A percentile compares a stretch with the other conserved stretches of the same genome.
phyloP scores from a whole-genome alignment of 2,329 filamentous ascomycete species.

The Cytospora leucostoma region DNA sequence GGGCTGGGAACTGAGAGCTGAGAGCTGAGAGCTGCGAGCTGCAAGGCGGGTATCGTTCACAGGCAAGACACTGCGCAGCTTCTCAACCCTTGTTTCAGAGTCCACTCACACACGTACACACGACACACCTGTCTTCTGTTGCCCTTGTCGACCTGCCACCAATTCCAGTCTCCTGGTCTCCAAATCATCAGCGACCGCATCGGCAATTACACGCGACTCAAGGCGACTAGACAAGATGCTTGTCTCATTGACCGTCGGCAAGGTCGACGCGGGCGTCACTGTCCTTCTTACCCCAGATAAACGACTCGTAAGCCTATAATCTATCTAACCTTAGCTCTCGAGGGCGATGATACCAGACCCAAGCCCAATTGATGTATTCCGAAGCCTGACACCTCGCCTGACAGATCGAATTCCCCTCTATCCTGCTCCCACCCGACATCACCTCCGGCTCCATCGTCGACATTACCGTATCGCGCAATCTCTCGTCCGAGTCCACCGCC shows the following conservation, averaged over 20 bases:
- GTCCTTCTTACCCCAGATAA: slow-evolving; percentile 97
- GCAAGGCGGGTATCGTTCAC: slow-evolving; percentile 18
- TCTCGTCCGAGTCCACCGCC: slow-evolving; percentile 72
- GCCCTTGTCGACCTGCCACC: background rate
- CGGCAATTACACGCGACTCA: slow-evolving; percentile 12
- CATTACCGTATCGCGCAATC: slow-evolving; percentile 90
- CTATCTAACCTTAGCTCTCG: no score
- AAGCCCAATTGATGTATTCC: background rate
- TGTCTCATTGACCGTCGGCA: slow-evolving; percentile 96
- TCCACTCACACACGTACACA: background rate
- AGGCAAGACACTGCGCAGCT: slow-evolving; percentile 16
- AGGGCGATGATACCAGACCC: background rate
- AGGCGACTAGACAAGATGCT: slow-evolving; percentile 64
- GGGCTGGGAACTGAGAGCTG: background rate
- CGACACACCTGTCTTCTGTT: background rate
- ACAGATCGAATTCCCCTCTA: slow-evolving; percentile 98
- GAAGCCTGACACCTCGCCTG: slow-evolving; percentile 28
- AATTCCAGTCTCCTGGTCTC: background rate
- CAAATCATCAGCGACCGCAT: background rate
- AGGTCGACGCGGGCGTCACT: slow-evolving; percentile 97
- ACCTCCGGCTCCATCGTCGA: slow-evolving; percentile 96
- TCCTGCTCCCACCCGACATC: slow-evolving; percentile 93
- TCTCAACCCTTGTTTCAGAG: slow-evolving; percentile 5
- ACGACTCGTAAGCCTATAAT: slow-evolving; percentile 69
- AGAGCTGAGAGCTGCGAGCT: background rate